These are phyloP conservation scores for Backusella sp. DNA, from an alignment of 192 early-diverging fungal species.

Conservation along the genomic window DNA sequence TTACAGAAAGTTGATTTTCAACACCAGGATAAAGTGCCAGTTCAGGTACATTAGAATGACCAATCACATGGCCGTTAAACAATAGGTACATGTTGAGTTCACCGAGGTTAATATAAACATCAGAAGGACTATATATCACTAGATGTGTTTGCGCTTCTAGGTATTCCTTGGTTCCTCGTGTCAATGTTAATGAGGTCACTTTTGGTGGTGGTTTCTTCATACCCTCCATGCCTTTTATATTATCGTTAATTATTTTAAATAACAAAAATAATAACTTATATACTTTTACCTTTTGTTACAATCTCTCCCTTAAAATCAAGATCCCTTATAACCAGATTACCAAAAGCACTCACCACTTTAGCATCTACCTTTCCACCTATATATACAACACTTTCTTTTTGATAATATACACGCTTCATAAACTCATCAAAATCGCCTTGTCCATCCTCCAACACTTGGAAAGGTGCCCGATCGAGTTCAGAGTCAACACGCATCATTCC, in stretches of 20 bases:
- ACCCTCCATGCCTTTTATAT: conserved; percentile 30
- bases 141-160: conserved; percentile 16
- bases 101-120: conserved; percentile 31
- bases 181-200: conserved; percentile 19
- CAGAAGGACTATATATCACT: conserved; percentile 33
- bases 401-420: conserved; percentile 23
- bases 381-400: conserved; percentile 15
- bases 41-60: conserved; percentile 26
- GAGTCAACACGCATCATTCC: conserved; percentile 24
- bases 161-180: conserved; percentile 25
- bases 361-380: conserved; percentile 34
- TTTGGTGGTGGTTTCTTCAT: conserved; percentile 34
- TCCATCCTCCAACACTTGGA: conserved; percentile 22
- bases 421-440: conserved; percentile 39
- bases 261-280: not conserved
- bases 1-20: conserved; percentile 11
- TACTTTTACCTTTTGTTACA: conserved; percentile 28
- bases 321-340: conserved; percentile 22
- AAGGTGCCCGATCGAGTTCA: conserved; percentile 25
- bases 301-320: conserved; percentile 35
- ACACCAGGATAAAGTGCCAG: conserved; percentile 16
- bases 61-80: conserved; percentile 23
- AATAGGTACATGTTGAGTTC: conserved; percentile 21
- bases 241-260: not conserved
- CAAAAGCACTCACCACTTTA: conserved; percentile 27